phyloP scores from a whole-genome alignment of 2,329 filamentous ascomycete species.

The Nannizziopsis barbatae region DNA sequence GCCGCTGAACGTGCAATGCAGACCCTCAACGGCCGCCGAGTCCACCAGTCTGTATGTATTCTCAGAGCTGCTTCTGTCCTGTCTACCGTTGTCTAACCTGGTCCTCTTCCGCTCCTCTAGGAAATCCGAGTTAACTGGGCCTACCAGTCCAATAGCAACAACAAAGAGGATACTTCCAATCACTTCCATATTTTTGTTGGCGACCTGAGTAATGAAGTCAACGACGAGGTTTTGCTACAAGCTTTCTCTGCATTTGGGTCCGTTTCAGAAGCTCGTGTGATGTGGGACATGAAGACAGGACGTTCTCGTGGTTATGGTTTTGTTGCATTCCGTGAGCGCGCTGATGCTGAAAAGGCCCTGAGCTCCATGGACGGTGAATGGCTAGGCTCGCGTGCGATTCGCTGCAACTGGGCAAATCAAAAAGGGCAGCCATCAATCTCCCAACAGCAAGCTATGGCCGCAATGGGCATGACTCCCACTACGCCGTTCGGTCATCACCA shows the following conservation, averaged over 20 bases:
- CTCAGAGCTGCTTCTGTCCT: not conserved
- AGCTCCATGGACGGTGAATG: slow-evolving; percentile 99
- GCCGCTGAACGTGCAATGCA: slow-evolving; percentile 95
- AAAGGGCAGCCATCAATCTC: slow-evolving; percentile 99
- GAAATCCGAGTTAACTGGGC: slow-evolving; percentile 99
- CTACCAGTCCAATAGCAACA: slow-evolving; percentile 87
- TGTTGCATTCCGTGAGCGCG: slow-evolving; percentile 87
- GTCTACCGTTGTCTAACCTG: not conserved
- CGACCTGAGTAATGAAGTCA: slow-evolving; percentile 95
- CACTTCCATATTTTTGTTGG: slow-evolving; percentile 99
- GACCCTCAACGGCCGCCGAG: slow-evolving; percentile 86
- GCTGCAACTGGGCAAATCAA: slow-evolving; percentile 99
- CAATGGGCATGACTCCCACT: slow-evolving; percentile 96
- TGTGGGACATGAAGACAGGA: slow-evolving; percentile 99
- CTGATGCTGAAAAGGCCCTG: slow-evolving; percentile 88
- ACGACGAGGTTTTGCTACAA: slow-evolving; percentile 85
- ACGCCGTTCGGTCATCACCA: slow-evolving; percentile 92
- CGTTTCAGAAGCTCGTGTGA: slow-evolving; percentile 94
- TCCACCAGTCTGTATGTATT: slow-evolving; percentile 76
- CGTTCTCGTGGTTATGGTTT: slow-evolving; percentile 96
- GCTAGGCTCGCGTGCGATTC: slow-evolving; percentile 94
- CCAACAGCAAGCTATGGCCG: slow-evolving; percentile 91
- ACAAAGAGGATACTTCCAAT: slow-evolving; percentile 94
- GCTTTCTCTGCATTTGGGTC: slow-evolving; percentile 93
- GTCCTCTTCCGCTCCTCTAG: slow-evolving; percentile 36